These are phyloP conservation scores for Magnolia kwangsiensis DNA, from an alignment of 164 flowering plant species.

Conservation along the genomic window DNA sequence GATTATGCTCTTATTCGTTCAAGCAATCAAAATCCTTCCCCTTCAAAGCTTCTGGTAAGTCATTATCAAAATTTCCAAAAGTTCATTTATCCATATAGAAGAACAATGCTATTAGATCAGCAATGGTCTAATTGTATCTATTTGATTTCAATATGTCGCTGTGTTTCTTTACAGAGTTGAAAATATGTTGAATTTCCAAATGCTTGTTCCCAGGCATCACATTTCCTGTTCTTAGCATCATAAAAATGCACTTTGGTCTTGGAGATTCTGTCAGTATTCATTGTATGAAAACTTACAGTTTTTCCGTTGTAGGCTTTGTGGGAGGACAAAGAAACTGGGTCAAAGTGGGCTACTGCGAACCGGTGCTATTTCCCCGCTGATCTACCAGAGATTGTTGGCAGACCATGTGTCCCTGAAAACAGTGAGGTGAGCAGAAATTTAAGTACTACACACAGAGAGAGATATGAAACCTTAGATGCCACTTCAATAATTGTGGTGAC, in stretches of 20 bases:
- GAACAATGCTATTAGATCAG: too few species aligned
- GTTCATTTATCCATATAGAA: background rate
- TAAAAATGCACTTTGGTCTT: background rate
- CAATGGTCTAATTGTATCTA: too few species aligned
- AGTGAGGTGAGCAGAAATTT: conserved; percentile 47
- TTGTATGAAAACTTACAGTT: background rate
- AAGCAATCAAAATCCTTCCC: conserved; percentile 37
- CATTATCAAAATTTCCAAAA: background rate
- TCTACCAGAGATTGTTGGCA: conserved; percentile 65
- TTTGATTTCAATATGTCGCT: too few species aligned
- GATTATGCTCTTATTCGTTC: conserved; percentile 65
- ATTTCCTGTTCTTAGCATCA: conserved; percentile 1
- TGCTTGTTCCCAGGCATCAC: background rate
- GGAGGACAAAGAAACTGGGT: conserved; percentile 63
- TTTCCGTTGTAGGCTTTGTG: conserved; percentile 61
- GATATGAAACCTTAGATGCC: background rate
- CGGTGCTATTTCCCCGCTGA: conserved; percentile 66
- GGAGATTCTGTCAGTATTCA: background rate
- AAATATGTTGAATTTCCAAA: background rate
- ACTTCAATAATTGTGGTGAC: too few species aligned
- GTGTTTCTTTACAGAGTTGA: background rate
- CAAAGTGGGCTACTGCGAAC: conserved; percentile 54
- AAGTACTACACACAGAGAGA: background rate
- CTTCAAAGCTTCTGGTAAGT: conserved; percentile 73
- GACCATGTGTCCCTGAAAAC: conserved; percentile 52